A percentile compares a stretch with the other conserved stretches of the same genome.
These are phyloP conservation scores for Brasenia schreberi DNA, from an alignment of 164 flowering plant species.

Conservation along the genomic window DNA sequence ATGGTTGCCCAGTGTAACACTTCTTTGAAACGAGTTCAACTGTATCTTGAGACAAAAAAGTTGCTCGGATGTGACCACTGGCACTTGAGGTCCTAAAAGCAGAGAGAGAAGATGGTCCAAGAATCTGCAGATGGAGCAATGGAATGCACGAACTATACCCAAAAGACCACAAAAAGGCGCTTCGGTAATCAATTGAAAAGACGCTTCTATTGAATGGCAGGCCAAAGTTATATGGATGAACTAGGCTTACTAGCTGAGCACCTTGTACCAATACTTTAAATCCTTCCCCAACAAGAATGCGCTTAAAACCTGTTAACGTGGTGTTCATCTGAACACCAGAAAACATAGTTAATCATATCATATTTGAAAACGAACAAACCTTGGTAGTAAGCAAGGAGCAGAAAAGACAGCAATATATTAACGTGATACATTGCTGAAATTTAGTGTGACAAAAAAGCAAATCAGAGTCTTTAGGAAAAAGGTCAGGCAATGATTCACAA, in stretches of 20 bases:
- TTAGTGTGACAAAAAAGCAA: no score
- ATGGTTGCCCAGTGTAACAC: slow-evolving; percentile 24
- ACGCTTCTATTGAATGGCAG: slow-evolving; percentile 13
- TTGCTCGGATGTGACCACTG: slow-evolving; percentile 20
- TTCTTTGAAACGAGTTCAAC: slow-evolving; percentile 48
- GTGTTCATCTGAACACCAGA: slow-evolving; percentile 29
- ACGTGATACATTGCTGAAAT: no score
- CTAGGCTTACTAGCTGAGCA: slow-evolving; percentile 37
- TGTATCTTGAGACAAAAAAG: slow-evolving; percentile 16
- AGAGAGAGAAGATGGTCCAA: slow-evolving; percentile 45
- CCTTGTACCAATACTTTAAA: slow-evolving; percentile 36
- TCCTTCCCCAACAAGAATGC: slow-evolving; percentile 61
- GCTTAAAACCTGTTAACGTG: slow-evolving; percentile 36
- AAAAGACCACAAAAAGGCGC: slow-evolving; percentile 17
- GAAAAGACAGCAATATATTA: no score
- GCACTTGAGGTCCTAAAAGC: slow-evolving; percentile 38
- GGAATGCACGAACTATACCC: slow-evolving; percentile 21
- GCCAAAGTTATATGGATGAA: slow-evolving; percentile 21
- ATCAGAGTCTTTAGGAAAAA: no score
- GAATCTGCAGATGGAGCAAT: slow-evolving; percentile 30
- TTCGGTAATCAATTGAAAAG: slow-evolving; percentile 3
- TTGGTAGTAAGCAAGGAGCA: no score
- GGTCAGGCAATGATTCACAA: no score
- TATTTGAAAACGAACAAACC: no score
- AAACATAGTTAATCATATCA: no score